Conservation (phyloP, 495 filamentous ascomycete species). For the Penicillium flavigenum region DNA sequence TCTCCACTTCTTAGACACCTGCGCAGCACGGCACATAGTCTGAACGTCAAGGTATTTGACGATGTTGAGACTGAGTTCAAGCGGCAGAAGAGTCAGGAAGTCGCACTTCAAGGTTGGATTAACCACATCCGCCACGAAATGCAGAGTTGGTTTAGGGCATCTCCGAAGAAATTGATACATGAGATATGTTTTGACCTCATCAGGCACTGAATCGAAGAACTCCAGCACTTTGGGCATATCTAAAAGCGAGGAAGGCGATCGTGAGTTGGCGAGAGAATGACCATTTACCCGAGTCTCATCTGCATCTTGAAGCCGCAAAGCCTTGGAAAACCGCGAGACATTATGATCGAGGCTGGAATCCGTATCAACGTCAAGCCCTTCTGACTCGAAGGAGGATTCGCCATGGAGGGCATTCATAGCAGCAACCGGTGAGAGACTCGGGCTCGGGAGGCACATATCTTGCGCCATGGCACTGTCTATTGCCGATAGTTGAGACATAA, state of each 20-base stretch:
- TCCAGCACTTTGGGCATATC: constrained; percentile 84
- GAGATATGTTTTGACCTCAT: constrained; percentile 84
- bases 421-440: constrained; percentile 88
- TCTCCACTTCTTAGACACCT: constrained; percentile 93
- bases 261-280: constrained; percentile 15
- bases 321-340: constrained; percentile 26
- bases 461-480: constrained; percentile 66
- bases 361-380: constrained; percentile 46
- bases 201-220: constrained; percentile 84
- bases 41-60: constrained; percentile 81
- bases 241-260: constrained; percentile 52
- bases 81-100: constrained; percentile 77
- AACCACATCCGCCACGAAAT: constrained; percentile 87
- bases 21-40: constrained; percentile 87
- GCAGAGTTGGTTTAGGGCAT: constrained; percentile 85
- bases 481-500: constrained; percentile 33
- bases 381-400: constrained; percentile 48
- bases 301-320: constrained; percentile 23
- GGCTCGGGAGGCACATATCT: constrained; percentile 91
- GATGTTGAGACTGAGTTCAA: constrained; percentile 84
- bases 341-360: constrained; percentile 48
- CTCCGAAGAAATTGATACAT: constrained; percentile 93
- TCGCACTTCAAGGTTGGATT: constrained; percentile 97
- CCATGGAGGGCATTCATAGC: constrained; percentile 62
- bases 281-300: constrained; percentile 12